phyloP scores from a whole-genome alignment of 176 grass and related monocot genomes.

The Carex cristatella region DNA sequence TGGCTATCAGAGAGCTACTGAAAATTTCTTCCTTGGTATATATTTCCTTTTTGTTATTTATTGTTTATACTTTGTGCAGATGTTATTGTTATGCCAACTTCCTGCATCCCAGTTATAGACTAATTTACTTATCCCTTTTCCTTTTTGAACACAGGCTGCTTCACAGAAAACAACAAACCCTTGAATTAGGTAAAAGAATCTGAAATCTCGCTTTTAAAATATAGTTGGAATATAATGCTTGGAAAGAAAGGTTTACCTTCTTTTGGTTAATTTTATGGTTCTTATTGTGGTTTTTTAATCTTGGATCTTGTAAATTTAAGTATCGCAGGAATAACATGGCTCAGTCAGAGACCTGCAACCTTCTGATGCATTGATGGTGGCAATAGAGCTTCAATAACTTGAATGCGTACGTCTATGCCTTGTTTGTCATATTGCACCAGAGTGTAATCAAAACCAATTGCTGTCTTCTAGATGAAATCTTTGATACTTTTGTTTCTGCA shows the following conservation, averaged over 20 bases:
- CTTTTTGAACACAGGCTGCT: constrained; percentile 48
- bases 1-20: constrained; percentile 81
- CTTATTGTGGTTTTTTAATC: not conserved
- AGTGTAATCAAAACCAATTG: not conserved
- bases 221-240: constrained; percentile 7
- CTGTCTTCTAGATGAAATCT: not conserved
- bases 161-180: constrained; percentile 58
- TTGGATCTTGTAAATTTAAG: not conserved
- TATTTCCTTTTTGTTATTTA: not conserved
- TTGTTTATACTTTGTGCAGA: constrained; percentile 1
- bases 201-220: constrained; percentile 3
- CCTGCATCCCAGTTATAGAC: not conserved
- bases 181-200: constrained; percentile 22
- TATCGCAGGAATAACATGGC: constrained; percentile 18
- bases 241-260: constrained; percentile 3
- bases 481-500: not conserved
- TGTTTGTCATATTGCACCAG: not conserved
- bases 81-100: not conserved
- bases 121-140: constrained; percentile 1
- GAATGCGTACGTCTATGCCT: not conserved
- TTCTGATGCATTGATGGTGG: not conserved
- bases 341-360: not conserved
- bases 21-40: constrained; percentile 81
- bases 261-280: not conserved
- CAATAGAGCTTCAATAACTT: not conserved